phyloP scores from a whole-genome alignment of 129 eudicot genomes.

The Tagetes erecta region DNA sequence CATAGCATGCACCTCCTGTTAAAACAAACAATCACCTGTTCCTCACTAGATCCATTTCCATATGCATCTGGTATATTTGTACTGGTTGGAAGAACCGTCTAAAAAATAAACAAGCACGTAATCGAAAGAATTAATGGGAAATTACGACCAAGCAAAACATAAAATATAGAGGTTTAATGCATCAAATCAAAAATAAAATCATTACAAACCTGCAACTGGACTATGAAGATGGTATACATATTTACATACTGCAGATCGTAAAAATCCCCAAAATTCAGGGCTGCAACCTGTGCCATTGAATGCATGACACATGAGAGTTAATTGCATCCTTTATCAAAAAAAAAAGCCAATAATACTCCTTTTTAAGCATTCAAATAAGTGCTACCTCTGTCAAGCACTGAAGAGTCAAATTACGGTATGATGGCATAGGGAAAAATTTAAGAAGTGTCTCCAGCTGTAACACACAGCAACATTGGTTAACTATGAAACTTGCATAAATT shows the following conservation, averaged over 20 bases:
- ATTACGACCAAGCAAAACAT: constrained; percentile 7
- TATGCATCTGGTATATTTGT: constrained; percentile 80
- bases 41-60: constrained; percentile 81
- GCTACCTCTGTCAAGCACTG: constrained; percentile 95
- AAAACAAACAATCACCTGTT: constrained; percentile 60
- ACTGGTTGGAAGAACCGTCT: constrained; percentile 74
- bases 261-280: constrained; percentile 85
- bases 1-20: constrained; percentile 19
- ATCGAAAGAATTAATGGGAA: neutral
- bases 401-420: constrained; percentile 85
- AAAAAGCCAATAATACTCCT: neutral
- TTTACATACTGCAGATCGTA: constrained; percentile 73
- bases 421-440: constrained; percentile 71
- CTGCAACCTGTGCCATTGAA: constrained; percentile 71
- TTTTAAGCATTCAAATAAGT: neutral
- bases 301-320: constrained; percentile 12
- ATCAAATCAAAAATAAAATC: constrained; percentile 11
- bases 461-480: constrained; percentile 13
- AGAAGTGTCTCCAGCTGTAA: constrained; percentile 85
- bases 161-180: constrained; percentile 2
- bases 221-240: constrained; percentile 77
- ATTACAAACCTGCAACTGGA: constrained; percentile 79
- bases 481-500: constrained; percentile 4
- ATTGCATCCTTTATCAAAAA: neutral
- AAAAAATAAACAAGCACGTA: constrained; percentile 30